Evolutionary conservation across 1,284 basidiomycete species (phyloP).

Genomic region (Ceratobasidium papillatum): DNA sequence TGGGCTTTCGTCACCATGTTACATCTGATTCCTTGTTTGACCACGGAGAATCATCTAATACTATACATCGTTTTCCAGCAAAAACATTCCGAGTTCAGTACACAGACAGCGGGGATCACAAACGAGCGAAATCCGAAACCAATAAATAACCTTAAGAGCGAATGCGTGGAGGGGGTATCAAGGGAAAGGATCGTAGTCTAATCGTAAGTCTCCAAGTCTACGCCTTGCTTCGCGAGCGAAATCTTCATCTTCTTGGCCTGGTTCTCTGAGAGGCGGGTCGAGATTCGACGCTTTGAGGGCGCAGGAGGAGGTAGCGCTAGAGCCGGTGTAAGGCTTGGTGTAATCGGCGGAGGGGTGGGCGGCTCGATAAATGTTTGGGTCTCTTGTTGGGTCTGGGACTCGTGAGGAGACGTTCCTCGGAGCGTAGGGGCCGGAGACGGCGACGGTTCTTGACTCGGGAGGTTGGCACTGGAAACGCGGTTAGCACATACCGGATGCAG

Average conservation of each 20-base stretch:
- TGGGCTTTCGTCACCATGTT: background rate
- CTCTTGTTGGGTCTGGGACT: conserved; percentile 38
- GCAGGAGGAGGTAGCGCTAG: background rate
- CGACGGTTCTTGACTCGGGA: conserved; percentile 19
- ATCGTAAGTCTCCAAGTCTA: conserved; percentile 31
- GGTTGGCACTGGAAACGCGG: background rate
- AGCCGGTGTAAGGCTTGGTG: background rate
- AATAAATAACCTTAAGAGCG: background rate
- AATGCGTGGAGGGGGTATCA: conserved; percentile 5
- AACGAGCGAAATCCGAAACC: conserved; percentile 24
- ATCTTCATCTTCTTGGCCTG: conserved; percentile 38
- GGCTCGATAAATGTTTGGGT: conserved; percentile 21
- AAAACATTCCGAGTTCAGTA: background rate
- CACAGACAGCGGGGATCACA: background rate
- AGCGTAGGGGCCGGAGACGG: background rate
- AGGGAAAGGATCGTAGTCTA: background rate
- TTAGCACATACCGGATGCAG: background rate
- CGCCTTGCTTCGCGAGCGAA: conserved; percentile 29
- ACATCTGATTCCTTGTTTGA: conserved; percentile 9
- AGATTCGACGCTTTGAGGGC: background rate
- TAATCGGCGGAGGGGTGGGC: background rate
- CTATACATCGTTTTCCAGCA: conserved; percentile 2
- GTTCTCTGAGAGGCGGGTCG: background rate
- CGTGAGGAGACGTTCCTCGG: background rate
- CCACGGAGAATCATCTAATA: conserved; percentile 3